Conservation (phyloP, 345 rosid species). For the Aquilaria sinensis region DNA sequence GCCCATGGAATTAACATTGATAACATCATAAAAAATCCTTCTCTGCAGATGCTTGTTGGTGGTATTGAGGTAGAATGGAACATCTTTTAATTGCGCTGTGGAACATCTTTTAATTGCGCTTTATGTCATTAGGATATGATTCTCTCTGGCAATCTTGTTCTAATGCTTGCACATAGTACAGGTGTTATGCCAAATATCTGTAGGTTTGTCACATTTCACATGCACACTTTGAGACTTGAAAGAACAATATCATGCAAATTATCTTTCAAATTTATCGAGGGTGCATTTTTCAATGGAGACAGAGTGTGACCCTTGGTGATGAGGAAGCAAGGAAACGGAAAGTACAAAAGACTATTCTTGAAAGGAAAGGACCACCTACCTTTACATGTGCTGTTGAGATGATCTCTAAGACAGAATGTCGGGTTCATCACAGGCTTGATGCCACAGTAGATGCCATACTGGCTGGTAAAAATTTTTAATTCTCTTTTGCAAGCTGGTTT, state of each 20-base stretch:
- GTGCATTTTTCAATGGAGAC: conserved; percentile 9
- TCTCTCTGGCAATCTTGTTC: no score
- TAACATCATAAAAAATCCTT: conserved; percentile 87
- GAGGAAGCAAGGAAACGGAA: conserved; percentile 91
- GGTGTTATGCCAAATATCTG: no score
- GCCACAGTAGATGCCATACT: conserved; percentile 84
- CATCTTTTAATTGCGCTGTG: conserved; percentile 2
- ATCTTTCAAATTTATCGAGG: no score
- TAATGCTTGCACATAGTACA: no score
- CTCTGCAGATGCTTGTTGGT: conserved; percentile 81
- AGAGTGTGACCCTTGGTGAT: conserved; percentile 97
- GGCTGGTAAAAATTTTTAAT: conserved; percentile 40
- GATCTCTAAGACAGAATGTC: conserved; percentile 79
- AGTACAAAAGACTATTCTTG: conserved; percentile 94
- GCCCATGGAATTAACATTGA: conserved; percentile 96
- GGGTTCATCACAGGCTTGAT: conserved; percentile 82
- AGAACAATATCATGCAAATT: no score
- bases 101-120: neutral
- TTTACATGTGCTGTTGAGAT: conserved; percentile 88
- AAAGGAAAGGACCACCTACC: conserved; percentile 84
- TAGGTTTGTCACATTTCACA: no score
- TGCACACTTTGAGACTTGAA: neutral
- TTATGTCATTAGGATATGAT: neutral
- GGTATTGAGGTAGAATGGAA: conserved; percentile 71
- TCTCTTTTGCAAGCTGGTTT: conserved; percentile 4